phyloP scores from a whole-genome alignment of 345 rosid species.

The Lumnitzera littorea region DNA sequence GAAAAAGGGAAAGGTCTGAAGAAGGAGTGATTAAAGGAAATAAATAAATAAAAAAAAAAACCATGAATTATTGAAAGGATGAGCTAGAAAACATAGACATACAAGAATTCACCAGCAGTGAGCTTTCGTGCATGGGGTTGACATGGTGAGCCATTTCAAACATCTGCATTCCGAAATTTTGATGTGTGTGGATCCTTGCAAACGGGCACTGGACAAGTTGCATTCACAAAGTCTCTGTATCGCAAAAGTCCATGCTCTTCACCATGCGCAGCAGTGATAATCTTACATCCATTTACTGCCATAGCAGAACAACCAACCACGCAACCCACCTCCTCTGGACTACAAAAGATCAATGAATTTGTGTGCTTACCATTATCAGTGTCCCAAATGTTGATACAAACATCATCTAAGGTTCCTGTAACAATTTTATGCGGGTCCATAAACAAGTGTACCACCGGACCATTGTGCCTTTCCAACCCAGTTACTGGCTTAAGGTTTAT shows the following conservation, averaged over 20 bases:
- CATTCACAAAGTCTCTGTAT: conserved; percentile 32
- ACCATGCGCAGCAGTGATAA: conserved; percentile 24
- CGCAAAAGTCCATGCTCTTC: conserved; percentile 13
- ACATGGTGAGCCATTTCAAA: background rate
- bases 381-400: conserved; percentile 41
- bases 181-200: conserved; percentile 19
- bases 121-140: no score
- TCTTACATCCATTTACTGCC: conserved; percentile 38
- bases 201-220: conserved; percentile 22
- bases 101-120: background rate
- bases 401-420: conserved; percentile 40
- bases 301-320: conserved; percentile 34
- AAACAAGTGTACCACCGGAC: conserved; percentile 32
- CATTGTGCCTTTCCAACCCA: conserved; percentile 48
- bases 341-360: conserved; percentile 33
- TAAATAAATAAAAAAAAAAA: no score
- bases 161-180: conserved; percentile 41
- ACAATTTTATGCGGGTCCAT: conserved; percentile 60
- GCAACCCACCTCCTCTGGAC: conserved; percentile 7
- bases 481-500: conserved; percentile 27
- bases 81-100: background rate
- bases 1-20: no score
- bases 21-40: no score
- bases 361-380: conserved; percentile 30
- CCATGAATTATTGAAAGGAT: no score